Percentiles rank a stretch among this genome's conserved stretches.
Conservation (phyloP, 1,284 basidiomycete genomes). For the Ganoderma sp. region DNA sequence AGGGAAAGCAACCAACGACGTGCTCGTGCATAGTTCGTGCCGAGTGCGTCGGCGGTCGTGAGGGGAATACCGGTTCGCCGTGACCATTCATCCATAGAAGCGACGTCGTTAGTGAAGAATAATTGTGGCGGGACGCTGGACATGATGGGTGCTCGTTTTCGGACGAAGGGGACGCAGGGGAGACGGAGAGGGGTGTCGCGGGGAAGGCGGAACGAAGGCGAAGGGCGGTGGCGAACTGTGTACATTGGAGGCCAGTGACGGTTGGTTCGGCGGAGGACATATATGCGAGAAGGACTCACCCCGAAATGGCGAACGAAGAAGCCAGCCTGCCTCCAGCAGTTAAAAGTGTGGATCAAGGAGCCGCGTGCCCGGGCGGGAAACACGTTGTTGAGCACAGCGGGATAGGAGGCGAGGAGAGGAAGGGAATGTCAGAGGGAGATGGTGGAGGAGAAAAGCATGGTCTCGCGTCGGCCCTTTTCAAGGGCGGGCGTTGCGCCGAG, state of each 20-base stretch:
- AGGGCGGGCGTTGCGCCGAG: conserved; percentile 47
- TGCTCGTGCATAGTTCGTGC: conserved; percentile 76
- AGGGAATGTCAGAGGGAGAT: conserved; percentile 36
- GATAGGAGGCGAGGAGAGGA: conserved; percentile 29
- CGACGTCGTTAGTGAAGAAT: conserved; percentile 77
- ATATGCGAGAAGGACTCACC: conserved; percentile 36
- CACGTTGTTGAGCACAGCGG: conserved; percentile 36
- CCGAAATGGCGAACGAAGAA: conserved; percentile 31
- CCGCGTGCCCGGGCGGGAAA: conserved; percentile 33
- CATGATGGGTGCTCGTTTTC: conserved; percentile 36
- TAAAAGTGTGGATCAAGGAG: conserved; percentile 39
- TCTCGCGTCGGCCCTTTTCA: conserved; percentile 45
- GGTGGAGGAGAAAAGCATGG: conserved; percentile 42
- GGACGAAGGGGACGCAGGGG: conserved; percentile 8
- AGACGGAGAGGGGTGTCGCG: conserved; percentile 28
- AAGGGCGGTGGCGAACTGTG: conserved; percentile 30
- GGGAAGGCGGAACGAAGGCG: conserved; percentile 27
- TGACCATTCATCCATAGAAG: conserved; percentile 82
- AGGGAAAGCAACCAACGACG: conserved; percentile 73
- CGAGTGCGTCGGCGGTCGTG: conserved; percentile 79
- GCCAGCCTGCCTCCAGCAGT: conserved; percentile 42
- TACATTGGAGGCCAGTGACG: conserved; percentile 29
- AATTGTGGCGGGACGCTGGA: conserved; percentile 54
- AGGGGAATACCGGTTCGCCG: conserved; percentile 75
- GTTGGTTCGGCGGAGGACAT: conserved; percentile 31